Base-by-base conservation (phyloP, 2,329 filamentous ascomycete species). In the Ophiostoma australiae region DNA sequence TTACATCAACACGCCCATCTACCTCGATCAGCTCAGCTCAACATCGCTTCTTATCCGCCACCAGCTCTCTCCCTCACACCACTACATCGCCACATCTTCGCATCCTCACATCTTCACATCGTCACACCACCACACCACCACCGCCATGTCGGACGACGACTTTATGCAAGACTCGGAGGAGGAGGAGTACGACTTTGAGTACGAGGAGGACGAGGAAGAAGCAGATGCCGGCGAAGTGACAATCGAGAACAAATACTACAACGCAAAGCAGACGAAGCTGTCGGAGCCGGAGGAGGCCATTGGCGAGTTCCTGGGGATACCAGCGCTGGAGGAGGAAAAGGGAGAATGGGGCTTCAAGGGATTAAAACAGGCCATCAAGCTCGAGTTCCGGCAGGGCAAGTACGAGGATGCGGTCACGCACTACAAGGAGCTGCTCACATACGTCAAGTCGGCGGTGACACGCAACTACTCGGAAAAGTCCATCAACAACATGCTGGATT, bases 201-300 rank as follows among this genome's bases (percentile, higher is more conserved):
- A 97, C 81, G 94, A 97, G 79, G 95, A 93, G 76, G 82, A 90
- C 72, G 93, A 93, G 75, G 93, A 97, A 71, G 93, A 95, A 68
- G 92, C 96, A 63, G 90, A 97, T 72, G 89, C 87, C 41, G 93
- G 90, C 72, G 93, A 97, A 79, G 91, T 97, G 76, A 93, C 94
- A 75, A 96, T 98, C 79, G 95, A 99, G 80, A 99, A 99, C 84
- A 97, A 97, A 82, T 99, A 99, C 84, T 99, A 98, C 86, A 98
- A 97, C 81, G 95, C 95, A 63, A 99, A 99, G 82, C 94, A 98
- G 82, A 89, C 97, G 79, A 99, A 98, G 84, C 84, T 85, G 63
- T 90, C 90, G 73, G 93, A 94, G 72, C 93, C 94, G 0, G 88
- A 95, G 77, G 93, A 93, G 76, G 95, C 95, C 1, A 91, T 99